Conservation (phyloP, 495 filamentous ascomycete species). For the Parathielavia appendiculata region DNA sequence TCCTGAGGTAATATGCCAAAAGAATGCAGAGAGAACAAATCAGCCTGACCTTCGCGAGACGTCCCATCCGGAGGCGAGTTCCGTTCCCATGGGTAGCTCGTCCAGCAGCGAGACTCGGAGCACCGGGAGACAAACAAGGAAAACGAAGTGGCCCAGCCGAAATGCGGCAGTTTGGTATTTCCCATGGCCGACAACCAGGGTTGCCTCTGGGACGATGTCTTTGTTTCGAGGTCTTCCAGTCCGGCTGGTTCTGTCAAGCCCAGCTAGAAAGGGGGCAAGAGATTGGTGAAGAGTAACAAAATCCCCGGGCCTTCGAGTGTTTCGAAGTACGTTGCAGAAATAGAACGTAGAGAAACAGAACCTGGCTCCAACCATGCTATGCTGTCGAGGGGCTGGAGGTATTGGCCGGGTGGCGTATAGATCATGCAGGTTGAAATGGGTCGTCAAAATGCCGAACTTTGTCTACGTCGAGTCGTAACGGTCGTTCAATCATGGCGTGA, state of each 20-base stretch:
- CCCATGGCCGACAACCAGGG: constrained; percentile 12
- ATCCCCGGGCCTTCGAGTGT: constrained; percentile 9
- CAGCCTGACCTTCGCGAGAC: no score
- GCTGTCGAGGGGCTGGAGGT: background rate
- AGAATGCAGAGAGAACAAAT: no score
- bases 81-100: no score
- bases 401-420: background rate
- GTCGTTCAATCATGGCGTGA: constrained; percentile 34
- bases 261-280: constrained; percentile 14
- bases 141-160: background rate
- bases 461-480: constrained; percentile 32
- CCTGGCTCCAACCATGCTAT: background rate
- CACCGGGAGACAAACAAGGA: background rate
- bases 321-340: background rate
- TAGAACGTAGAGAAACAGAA: background rate
- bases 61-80: no score
- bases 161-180: background rate
- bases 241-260: constrained; percentile 33
- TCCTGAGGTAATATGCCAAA: no score
- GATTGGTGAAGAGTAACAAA: constrained; percentile 2
- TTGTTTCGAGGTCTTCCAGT: background rate
- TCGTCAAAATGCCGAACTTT: constrained; percentile 23
- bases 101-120: no score
- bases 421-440: constrained; percentile 1
- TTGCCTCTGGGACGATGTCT: constrained; percentile 19